Evolutionary conservation across 441 rosid genomes (phyloP).

Genomic region (Pelargonium citronellum): DNA sequence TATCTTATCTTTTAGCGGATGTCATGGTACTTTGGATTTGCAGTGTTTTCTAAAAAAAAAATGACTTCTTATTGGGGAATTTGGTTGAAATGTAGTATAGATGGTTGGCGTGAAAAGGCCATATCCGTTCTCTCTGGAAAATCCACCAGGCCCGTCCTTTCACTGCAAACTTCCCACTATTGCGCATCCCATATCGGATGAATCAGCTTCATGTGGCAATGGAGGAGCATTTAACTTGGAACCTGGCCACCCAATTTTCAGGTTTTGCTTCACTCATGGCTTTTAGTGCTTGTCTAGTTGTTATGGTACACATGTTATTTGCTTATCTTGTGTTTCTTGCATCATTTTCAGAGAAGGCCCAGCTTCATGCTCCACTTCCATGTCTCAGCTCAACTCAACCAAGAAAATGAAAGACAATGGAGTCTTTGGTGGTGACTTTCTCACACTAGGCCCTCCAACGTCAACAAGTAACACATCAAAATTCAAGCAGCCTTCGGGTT

Average conservation of each 20-base stretch:
- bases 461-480: slow-evolving; percentile 21
- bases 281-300: background rate
- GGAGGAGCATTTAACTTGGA: slow-evolving; percentile 19
- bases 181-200: slow-evolving; percentile 30
- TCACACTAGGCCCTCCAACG: slow-evolving; percentile 40
- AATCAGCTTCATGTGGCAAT: slow-evolving; percentile 27
- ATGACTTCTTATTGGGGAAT: slow-evolving; percentile 10
- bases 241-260: slow-evolving; percentile 22
- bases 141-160: slow-evolving; percentile 26
- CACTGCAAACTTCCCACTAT: slow-evolving; percentile 27
- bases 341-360: slow-evolving; percentile 30
- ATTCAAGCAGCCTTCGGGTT: slow-evolving; percentile 22
- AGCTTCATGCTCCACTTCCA: slow-evolving; percentile 25
- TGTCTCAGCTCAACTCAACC: slow-evolving; percentile 24
- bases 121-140: slow-evolving; percentile 38
- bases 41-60: background rate
- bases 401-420: slow-evolving; percentile 23
- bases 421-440: slow-evolving; percentile 31
- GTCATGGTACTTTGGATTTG: too few relatives aligned
- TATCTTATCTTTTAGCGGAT: too few relatives aligned
- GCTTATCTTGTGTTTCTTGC: background rate
- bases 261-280: slow-evolving; percentile 25
- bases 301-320: background rate
- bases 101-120: slow-evolving; percentile 49
- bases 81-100: slow-evolving; percentile 29